Evolutionary conservation across 306 rosid species (phyloP), one percentile per base, ranked within the genome.

Genomic region (Vigna nakashimae): DNA sequence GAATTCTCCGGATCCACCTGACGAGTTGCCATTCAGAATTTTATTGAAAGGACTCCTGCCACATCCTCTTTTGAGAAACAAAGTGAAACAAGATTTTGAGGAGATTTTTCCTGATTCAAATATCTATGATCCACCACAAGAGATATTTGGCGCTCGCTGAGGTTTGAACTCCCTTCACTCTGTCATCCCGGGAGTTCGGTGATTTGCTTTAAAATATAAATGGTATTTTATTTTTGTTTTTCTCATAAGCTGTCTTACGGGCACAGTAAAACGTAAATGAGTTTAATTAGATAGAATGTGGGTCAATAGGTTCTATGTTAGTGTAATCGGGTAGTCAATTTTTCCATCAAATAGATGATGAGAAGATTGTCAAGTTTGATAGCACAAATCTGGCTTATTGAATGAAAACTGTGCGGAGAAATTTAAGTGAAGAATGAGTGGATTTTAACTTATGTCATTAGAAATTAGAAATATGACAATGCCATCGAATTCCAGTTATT

Each of bases 1-100:
- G 86, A 90, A 91, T 79, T 92, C 98, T 77, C 98, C 98, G 0
- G 99, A 95, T 58, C 99, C 97, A 28, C 97, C 98, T 0, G 98
- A 95, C 34, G 93, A 91, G 86, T 79, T 91, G 83, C 98, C 98
- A 0, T 95, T 92, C 83, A 89, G 96, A 84, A 92, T 95, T 84
- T 88, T 95, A 88, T 78, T 95, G 75, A 95, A 95, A 81, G 98
- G 98, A 13, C 98, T 95, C 50, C 77, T 91, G 43, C 98, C 98
- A 4, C 93, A 87, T 70, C 98, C 99, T 74, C 97, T 95, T 82
- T 82, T 91, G 85, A 88, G 99, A 85, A 95, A 92, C 86, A 86
- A 85, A 82, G 99, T 92, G 76, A 91, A 95, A 87, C 99, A 91
- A 80, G 98, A 95, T 78, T 95, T 95, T 34, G 98, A 95, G 84